Percentiles rank a stretch among this genome's conserved stretches.
phyloP scores from a whole-genome alignment of 805 yeast genomes.

The Sugiyamaella lignohabitans region DNA sequence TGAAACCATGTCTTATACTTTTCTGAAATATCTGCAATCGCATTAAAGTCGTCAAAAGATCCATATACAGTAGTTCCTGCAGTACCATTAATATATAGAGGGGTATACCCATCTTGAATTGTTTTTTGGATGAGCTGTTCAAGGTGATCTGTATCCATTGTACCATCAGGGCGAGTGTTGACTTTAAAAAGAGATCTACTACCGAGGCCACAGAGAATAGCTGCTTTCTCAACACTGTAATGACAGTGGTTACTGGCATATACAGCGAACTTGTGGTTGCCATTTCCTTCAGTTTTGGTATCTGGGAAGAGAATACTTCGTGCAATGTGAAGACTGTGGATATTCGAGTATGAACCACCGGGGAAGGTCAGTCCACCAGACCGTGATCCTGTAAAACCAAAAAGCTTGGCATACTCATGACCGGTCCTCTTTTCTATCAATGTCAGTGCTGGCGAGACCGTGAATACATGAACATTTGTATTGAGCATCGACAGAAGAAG shows the following conservation, averaged over 20 bases:
- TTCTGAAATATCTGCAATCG: slow-evolving; percentile 48
- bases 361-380: slow-evolving; percentile 82
- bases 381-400: slow-evolving; percentile 44
- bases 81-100: slow-evolving; percentile 71
- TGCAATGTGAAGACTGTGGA: slow-evolving; percentile 73
- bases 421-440: slow-evolving; percentile 66
- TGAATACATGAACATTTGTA: slow-evolving; percentile 78
- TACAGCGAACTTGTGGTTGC: slow-evolving; percentile 51
- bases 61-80: slow-evolving; percentile 90
- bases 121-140: slow-evolving; percentile 41
- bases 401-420: slow-evolving; percentile 58
- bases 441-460: slow-evolving; percentile 76
- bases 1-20: slow-evolving; percentile 66
- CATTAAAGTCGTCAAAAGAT: slow-evolving; percentile 62
- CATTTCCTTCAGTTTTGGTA: slow-evolving; percentile 58
- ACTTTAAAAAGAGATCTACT: slow-evolving; percentile 56
- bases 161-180: slow-evolving; percentile 48
- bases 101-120: slow-evolving; percentile 51
- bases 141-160: slow-evolving; percentile 46
- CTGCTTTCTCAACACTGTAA: slow-evolving; percentile 76
- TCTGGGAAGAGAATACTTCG: slow-evolving; percentile 60
- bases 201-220: slow-evolving; percentile 70
- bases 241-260: slow-evolving; percentile 69
- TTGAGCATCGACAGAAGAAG: slow-evolving; percentile 60
- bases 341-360: slow-evolving; percentile 85